Conservation (phyloP, 2,329 filamentous ascomycete species). For the Bipolaris zeicola region DNA sequence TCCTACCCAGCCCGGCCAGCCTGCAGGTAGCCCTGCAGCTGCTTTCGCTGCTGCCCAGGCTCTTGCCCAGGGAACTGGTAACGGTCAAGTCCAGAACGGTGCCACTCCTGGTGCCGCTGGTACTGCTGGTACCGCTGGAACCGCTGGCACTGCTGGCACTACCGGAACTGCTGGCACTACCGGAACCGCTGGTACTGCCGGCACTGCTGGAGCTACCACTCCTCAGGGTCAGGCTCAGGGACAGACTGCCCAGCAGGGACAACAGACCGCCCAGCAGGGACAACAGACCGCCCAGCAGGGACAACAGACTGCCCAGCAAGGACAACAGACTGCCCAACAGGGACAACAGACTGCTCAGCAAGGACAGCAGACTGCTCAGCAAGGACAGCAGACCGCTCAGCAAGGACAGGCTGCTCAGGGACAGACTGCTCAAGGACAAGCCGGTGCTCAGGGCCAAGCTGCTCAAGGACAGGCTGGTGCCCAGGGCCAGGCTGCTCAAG, state of each 20-base stretch:
- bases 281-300: constrained; percentile 3
- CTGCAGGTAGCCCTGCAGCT: constrained; percentile 39
- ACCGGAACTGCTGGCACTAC: not conserved
- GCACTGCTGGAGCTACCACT: not conserved
- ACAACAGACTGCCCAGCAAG: constrained; percentile 2
- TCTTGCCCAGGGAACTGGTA: constrained; percentile 37
- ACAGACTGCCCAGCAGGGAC: constrained; percentile 9
- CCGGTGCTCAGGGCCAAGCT: too few species aligned
- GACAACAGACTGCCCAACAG: constrained; percentile 1
- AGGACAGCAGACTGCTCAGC: constrained; percentile 7
- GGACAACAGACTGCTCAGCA: constrained; percentile 5
- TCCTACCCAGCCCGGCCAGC: constrained; percentile 35
- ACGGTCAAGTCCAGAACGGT: constrained; percentile 33
- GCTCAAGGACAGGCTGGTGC: not conserved
- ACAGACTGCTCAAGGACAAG: not conserved
- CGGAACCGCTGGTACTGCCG: not conserved
- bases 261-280: constrained; percentile 11
- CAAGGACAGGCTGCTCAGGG: not conserved
- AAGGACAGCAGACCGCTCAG: constrained; percentile 5
- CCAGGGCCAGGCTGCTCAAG: too few species aligned
- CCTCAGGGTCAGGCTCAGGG: constrained; percentile 11
- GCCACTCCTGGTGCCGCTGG: constrained; percentile 12
- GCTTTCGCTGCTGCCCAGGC: constrained; percentile 38
- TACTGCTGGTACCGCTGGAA: not conserved
- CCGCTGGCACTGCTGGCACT: not conserved